Conservation (phyloP, 371 early-diverging fungal species). For the Rhizopus arrhizus region DNA sequence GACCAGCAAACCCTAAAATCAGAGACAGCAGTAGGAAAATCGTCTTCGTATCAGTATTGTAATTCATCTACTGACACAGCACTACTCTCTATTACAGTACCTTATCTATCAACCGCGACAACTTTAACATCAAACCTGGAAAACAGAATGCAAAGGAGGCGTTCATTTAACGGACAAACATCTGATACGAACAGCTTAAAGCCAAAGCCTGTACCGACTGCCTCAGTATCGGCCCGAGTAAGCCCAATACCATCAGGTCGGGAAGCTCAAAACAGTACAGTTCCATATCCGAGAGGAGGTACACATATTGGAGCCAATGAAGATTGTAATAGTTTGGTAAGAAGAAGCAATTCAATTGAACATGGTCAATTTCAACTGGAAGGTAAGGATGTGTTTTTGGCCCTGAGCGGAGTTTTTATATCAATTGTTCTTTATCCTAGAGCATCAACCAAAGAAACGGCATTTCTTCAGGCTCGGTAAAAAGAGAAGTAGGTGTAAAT, state of each 20-base stretch:
- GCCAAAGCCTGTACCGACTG: conserved; percentile 6
- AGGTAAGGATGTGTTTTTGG: conserved; percentile 1
- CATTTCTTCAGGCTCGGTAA: conserved; percentile 28
- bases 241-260: conserved; percentile 11
- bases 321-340: neutral
- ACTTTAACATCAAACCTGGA: neutral
- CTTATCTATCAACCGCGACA: conserved; percentile 5
- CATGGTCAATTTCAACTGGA: neutral
- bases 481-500: conserved; percentile 26
- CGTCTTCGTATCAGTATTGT: conserved; percentile 22
- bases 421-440: conserved; percentile 4
- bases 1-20: conserved; percentile 3
- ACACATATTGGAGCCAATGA: conserved; percentile 22
- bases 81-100: conserved; percentile 4
- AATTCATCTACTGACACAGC: conserved; percentile 21
- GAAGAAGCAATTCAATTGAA: conserved; percentile 12
- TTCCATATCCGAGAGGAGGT: conserved; percentile 34
- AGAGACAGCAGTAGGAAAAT: neutral
- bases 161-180: conserved; percentile 28
- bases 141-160: conserved; percentile 22
- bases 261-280: neutral
- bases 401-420: neutral
- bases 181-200: conserved; percentile 2
- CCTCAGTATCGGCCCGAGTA: conserved; percentile 10
- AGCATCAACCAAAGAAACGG: conserved; percentile 21